Evolutionary conservation across 805 yeast species (phyloP).

Genomic region (Grigorovia jiainica): DNA sequence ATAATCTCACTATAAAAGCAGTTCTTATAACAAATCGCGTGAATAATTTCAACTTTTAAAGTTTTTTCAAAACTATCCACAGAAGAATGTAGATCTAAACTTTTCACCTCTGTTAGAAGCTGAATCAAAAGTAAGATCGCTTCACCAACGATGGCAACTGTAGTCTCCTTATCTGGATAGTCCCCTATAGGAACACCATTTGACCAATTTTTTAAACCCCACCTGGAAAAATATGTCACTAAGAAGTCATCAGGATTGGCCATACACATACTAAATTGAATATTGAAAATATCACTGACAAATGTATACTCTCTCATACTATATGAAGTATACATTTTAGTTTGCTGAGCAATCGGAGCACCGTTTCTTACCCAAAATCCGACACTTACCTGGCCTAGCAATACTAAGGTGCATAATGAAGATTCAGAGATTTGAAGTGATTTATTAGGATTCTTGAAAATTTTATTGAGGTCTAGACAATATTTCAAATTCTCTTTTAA

Average conservation of each 20-base stretch:
- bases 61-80: constrained; percentile 41
- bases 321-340: constrained; percentile 66
- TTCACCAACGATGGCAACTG: constrained; percentile 67
- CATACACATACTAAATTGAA: constrained; percentile 51
- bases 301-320: constrained; percentile 78
- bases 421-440: constrained; percentile 39
- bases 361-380: constrained; percentile 97
- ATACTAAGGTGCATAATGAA: constrained; percentile 66
- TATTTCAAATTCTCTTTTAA: constrained; percentile 11
- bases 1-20: constrained; percentile 63
- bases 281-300: constrained; percentile 63
- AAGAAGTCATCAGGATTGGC: constrained; percentile 49
- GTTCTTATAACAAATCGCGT: constrained; percentile 68
- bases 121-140: constrained; percentile 59
- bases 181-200: constrained; percentile 32
- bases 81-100: constrained; percentile 41
- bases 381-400: constrained; percentile 73
- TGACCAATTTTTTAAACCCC: constrained; percentile 56
- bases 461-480: constrained; percentile 11
- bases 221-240: constrained; percentile 52
- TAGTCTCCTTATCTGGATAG: constrained; percentile 36
- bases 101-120: constrained; percentile 56
- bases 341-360: constrained; percentile 64
- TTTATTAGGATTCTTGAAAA: constrained; percentile 14
- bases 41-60: constrained; percentile 66